Conservation (phyloP, 2,329 filamentous ascomycete genomes). For the Diaporthe humulicola region DNA sequence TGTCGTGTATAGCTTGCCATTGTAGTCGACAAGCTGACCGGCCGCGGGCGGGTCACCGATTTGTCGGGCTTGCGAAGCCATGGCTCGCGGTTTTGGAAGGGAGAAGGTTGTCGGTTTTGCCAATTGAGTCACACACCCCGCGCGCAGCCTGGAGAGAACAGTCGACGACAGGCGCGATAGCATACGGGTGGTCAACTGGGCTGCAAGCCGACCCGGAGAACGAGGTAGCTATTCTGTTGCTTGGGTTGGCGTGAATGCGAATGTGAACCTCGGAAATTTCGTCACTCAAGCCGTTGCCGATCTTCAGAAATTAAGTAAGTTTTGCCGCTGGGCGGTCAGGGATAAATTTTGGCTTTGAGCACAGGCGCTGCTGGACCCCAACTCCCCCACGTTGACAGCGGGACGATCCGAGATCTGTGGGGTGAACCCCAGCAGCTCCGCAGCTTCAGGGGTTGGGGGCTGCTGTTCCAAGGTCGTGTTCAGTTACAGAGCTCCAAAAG, state of each 20-base stretch:
- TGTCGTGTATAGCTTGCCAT: slow-evolving; percentile 64
- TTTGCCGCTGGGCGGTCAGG: slow-evolving; percentile 38
- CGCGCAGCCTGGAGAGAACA: slow-evolving; percentile 6
- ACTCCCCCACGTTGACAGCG: slow-evolving; percentile 20
- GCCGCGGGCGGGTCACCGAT: slow-evolving; percentile 47
- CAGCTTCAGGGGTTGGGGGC: not conserved
- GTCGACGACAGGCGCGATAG: slow-evolving; percentile 18
- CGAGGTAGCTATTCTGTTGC: not conserved
- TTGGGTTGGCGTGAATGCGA: not conserved
- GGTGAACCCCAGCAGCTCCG: slow-evolving; percentile 12
- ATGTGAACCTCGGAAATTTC: not conserved
- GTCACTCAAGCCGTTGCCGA: slow-evolving; percentile 9
- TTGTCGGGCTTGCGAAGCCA: slow-evolving; percentile 42
- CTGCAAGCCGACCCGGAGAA: slow-evolving; percentile 6
- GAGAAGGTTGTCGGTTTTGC: not conserved
- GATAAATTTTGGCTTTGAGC: not conserved
- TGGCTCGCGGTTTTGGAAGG: slow-evolving; percentile 36
- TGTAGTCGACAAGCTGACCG: slow-evolving; percentile 51
- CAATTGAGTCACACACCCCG: slow-evolving; percentile 8
- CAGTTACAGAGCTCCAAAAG: not conserved
- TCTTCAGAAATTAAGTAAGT: slow-evolving; percentile 23
- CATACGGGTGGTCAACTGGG: slow-evolving; percentile 20
- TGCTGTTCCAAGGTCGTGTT: not conserved
- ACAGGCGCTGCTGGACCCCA: slow-evolving; percentile 10
- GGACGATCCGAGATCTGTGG: slow-evolving; percentile 32